Evolutionary conservation across 2,329 filamentous ascomycete genomes (phyloP).

Genomic region (Ceratocystis alfenasii): DNA sequence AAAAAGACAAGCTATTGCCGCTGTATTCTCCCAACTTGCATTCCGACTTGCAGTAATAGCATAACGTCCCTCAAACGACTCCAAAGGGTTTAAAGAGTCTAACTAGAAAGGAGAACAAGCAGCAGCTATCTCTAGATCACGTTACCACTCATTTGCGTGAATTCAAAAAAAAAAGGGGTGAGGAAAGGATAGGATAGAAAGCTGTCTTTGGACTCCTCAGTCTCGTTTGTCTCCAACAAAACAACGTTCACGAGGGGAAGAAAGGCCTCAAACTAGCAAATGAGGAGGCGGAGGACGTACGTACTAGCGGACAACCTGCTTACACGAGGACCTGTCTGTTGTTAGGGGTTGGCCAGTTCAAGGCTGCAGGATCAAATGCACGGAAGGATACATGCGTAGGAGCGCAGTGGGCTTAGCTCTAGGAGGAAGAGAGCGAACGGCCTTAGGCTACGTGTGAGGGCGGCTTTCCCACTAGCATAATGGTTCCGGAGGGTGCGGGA

Average conservation of each 20-base stretch:
- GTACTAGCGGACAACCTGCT: not conserved
- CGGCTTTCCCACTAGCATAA: no score
- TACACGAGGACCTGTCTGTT: not conserved
- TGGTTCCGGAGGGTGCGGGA: no score
- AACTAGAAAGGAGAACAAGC: not conserved
- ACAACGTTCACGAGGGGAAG: not conserved
- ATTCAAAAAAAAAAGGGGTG: not conserved
- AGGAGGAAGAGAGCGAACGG: not conserved
- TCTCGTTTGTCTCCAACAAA: not conserved
- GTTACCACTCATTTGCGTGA: not conserved
- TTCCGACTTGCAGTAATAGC: not conserved
- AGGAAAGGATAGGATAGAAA: not conserved
- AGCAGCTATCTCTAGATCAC: not conserved
- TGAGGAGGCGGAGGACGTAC: not conserved
- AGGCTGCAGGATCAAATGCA: not conserved
- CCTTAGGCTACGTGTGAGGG: no score
- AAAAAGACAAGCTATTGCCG: not conserved
- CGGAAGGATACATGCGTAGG: conserved; percentile 6
- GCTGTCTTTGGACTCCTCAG: not conserved
- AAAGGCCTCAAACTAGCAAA: not conserved
- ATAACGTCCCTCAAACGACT: no score
- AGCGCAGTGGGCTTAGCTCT: not conserved
- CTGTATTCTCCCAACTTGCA: not conserved
- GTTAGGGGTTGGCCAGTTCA: not conserved
- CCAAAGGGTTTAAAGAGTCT: no score